Evolutionary conservation across 2,329 filamentous ascomycete species (phyloP).

Genomic region (Aspergillus thermomutatus): DNA sequence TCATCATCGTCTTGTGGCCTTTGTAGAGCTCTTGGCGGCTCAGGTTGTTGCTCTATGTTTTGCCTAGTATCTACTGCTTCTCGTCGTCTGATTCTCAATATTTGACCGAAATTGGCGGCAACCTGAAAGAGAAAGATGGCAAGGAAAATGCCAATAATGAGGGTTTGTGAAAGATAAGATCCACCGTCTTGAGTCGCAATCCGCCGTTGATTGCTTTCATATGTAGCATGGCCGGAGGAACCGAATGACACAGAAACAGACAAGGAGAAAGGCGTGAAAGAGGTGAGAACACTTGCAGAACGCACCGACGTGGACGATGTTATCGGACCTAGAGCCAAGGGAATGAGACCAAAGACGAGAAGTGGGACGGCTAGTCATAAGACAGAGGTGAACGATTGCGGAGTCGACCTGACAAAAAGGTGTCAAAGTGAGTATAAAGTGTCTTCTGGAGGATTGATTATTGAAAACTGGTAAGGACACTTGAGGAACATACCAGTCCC

Average conservation of each 20-base stretch:
- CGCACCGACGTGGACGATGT: slow-evolving; percentile 19
- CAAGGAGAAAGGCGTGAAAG: slow-evolving; percentile 35
- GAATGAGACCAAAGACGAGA: slow-evolving; percentile 30
- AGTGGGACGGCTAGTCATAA: slow-evolving; percentile 45
- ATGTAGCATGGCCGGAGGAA: slow-evolving; percentile 9
- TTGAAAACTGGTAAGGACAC: not conserved
- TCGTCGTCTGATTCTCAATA: slow-evolving; percentile 22
- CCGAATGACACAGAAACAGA: slow-evolving; percentile 35
- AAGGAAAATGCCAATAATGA: slow-evolving; percentile 31
- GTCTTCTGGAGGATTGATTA: not conserved
- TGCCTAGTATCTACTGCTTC: slow-evolving; percentile 2
- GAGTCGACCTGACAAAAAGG: slow-evolving; percentile 23
- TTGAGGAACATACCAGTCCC: slow-evolving; percentile 61
- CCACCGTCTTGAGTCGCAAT: slow-evolving; percentile 9
- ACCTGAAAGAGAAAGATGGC: slow-evolving; percentile 30
- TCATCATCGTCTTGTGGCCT: slow-evolving; percentile 11
- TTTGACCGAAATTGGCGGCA: slow-evolving; percentile 26
- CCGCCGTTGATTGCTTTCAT: slow-evolving; percentile 2
- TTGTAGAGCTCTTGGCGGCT: not conserved
- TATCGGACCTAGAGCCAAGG: slow-evolving; percentile 24
- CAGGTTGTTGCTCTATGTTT: slow-evolving; percentile 1
- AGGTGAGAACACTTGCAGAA: slow-evolving; percentile 27
- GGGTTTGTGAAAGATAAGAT: slow-evolving; percentile 29
- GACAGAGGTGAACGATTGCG: slow-evolving; percentile 35
- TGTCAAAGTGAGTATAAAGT: slow-evolving; percentile 11